Conservation (phyloP, 257 asterid genomes). For the Misopates orontium region DNA sequence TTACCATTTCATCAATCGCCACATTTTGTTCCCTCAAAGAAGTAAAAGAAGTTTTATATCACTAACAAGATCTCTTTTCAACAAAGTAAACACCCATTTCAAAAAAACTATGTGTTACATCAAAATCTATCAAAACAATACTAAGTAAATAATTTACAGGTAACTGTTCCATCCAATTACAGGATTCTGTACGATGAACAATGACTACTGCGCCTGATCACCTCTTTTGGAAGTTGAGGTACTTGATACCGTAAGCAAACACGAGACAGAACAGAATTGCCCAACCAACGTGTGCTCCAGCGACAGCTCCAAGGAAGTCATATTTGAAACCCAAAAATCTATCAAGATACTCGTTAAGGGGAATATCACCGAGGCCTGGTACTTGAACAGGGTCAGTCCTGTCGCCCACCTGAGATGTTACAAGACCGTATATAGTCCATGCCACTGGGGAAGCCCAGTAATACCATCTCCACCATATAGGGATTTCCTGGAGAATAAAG, state of each 20-base stretch:
- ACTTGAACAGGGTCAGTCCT: slow-evolving; percentile 30
- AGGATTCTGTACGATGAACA: neutral
- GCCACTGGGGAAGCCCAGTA: slow-evolving; percentile 87
- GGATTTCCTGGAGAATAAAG: slow-evolving; percentile 56
- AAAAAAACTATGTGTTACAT: neutral
- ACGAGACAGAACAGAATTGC: slow-evolving; percentile 60
- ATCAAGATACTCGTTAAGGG: slow-evolving; percentile 48
- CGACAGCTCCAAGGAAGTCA: slow-evolving; percentile 74
- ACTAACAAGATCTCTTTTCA: neutral
- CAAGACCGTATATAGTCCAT: slow-evolving; percentile 84
- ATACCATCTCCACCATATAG: slow-evolving; percentile 94
- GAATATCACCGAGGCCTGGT: slow-evolving; percentile 43
- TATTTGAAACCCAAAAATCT: slow-evolving; percentile 47
- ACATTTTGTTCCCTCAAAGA: too few relatives aligned
- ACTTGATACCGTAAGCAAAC: slow-evolving; percentile 70
- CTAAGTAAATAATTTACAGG: neutral
- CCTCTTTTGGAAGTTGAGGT: slow-evolving; percentile 76
- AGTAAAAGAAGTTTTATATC: neutral
- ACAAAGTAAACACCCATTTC: neutral
- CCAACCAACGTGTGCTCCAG: slow-evolving; percentile 67
- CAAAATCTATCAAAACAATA: neutral
- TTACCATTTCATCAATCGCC: too few relatives aligned
- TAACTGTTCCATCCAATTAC: slow-evolving; percentile 1
- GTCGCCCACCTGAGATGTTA: slow-evolving; percentile 76
- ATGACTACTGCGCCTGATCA: slow-evolving; percentile 27